Evolutionary conservation across 2,329 filamentous ascomycete genomes (phyloP).

Genomic region (Diaporthe ilicicola): DNA sequence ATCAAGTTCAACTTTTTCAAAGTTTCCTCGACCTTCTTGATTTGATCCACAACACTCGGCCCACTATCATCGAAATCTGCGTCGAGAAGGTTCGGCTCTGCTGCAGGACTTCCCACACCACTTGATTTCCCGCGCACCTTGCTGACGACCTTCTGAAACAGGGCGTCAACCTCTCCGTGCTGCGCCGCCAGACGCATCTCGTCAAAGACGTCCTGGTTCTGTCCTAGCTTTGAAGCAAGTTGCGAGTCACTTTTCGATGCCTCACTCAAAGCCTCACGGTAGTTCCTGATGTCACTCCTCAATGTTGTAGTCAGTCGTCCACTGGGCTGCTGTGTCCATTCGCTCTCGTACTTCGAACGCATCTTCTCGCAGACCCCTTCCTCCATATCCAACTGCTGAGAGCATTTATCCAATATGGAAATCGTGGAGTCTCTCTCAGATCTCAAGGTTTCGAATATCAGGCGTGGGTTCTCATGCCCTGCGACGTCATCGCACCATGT

Average conservation of each 20-base stretch:
- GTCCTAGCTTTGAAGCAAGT: conserved; percentile 81
- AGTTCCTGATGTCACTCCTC: conserved; percentile 85
- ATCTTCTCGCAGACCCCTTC: conserved; percentile 99
- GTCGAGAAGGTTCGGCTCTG: conserved; percentile 80
- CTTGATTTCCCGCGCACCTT: conserved; percentile 75
- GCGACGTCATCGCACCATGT: conserved; percentile 95
- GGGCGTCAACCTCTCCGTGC: conserved; percentile 83
- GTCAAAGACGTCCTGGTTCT: conserved; percentile 89
- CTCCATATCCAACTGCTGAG: conserved; percentile 93
- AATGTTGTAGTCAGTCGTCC: conserved; percentile 88
- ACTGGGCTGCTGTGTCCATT: conserved; percentile 98
- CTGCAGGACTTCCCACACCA: conserved; percentile 67
- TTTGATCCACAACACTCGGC: conserved; percentile 87
- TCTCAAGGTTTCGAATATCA: conserved; percentile 81
- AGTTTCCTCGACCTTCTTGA: conserved; percentile 86
- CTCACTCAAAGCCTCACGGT: conserved; percentile 88
- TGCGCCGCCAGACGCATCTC: conserved; percentile 94
- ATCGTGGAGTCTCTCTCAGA: conserved; percentile 81
- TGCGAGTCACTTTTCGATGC: conserved; percentile 87
- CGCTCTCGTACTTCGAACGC: conserved; percentile 93
- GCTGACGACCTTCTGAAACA: conserved; percentile 88
- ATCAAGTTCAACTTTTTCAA: conserved; percentile 91
- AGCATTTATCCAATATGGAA: conserved; percentile 77
- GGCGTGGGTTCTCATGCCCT: conserved; percentile 80
- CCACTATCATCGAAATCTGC: conserved; percentile 87